These are phyloP conservation scores for Nemania diffusa DNA, from an alignment of 2,329 filamentous ascomycete species.

Conservation along the genomic window DNA sequence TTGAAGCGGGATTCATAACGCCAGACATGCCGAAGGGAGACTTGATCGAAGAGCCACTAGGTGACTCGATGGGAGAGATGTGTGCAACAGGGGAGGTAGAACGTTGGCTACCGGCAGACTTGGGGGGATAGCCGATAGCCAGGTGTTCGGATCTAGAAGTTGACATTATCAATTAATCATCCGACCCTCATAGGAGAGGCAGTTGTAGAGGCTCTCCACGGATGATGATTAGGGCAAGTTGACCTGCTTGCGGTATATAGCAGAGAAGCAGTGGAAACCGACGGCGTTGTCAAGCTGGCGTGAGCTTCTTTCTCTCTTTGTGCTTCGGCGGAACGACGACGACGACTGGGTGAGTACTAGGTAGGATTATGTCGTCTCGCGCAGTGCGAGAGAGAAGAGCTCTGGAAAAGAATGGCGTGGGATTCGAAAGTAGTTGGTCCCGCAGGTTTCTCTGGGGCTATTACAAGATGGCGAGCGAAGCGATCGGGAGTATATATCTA, in stretches of 20 bases:
- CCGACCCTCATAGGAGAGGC: slow-evolving; percentile 59
- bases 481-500: slow-evolving; percentile 39
- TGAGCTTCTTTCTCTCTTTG: slow-evolving; percentile 35
- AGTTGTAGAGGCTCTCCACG: slow-evolving; percentile 44
- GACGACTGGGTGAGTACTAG: slow-evolving; percentile 35
- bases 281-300: slow-evolving; percentile 42
- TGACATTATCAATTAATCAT: slow-evolving; percentile 92
- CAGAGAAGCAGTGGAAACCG: slow-evolving; percentile 41
- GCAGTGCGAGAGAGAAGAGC: slow-evolving; percentile 32
- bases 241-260: slow-evolving; percentile 35
- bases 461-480: slow-evolving; percentile 45
- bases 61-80: slow-evolving; percentile 77
- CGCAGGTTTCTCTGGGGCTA: slow-evolving; percentile 43
- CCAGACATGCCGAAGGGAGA: slow-evolving; percentile 78
- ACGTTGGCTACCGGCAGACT: slow-evolving; percentile 73
- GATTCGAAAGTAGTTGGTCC: slow-evolving; percentile 45
- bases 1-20: slow-evolving; percentile 66
- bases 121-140: slow-evolving; percentile 82
- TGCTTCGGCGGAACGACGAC: slow-evolving; percentile 38
- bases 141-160: slow-evolving; percentile 86
- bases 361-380: slow-evolving; percentile 44
- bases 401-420: slow-evolving; percentile 40
- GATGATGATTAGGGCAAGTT: slow-evolving; percentile 45
- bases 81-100: slow-evolving; percentile 81
- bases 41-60: slow-evolving; percentile 70